Base-by-base conservation (phyloP, 2,329 filamentous ascomycete genomes). In the Arachnomyces sp. region DNA sequence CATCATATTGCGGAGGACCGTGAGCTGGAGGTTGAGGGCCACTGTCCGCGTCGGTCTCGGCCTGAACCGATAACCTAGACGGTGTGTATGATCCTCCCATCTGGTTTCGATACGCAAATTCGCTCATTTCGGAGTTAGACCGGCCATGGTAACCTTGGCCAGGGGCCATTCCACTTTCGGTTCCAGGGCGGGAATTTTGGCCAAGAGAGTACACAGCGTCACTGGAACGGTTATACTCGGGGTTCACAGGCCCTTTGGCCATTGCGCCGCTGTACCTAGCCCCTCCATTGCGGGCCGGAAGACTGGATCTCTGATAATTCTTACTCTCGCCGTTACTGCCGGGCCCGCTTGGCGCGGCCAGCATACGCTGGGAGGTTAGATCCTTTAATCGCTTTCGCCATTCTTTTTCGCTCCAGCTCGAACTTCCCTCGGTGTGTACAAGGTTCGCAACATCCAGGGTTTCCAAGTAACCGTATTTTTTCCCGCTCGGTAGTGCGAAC, bases 401-500 rank as follows among this genome's bases (percentile, higher is more conserved):
- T 49, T 95, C 85, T 16, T 81, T 74, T 63, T 96, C 92, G 33
- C 72, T 80, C 88, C 89, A 95, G 16, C 64, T 70, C 14, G 76
- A 67, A 59, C 83, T 94, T 14, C 84, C 85, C 2, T 87, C 76
- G 2, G 82, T 81, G 47, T 84, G 73, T 45, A 98, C 88, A 31
- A 96, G 67, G 39, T 75, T 74, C 3, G 82, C 80, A 12, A 96
- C 85, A 57, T 98, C 92, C 41, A 89, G 65, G 28, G 88, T 79
- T 55, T 96, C 92, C 17, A 98, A 67, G 55, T 96, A 96, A 0
- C 90, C 89, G 54, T 94, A 94, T 48, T 84, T 77, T 39, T 81
- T 79, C 51, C 92, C 80, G 52, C 84, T 86, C 0, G 92, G 90
- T 81, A 98, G 93, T 4, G 89, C 92, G 61, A 96, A 98, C 92